Percentiles rank a stretch among this genome's conserved stretches.
phyloP scores from a whole-genome alignment of 345 rosid genomes.

The Carallia brachiata region DNA sequence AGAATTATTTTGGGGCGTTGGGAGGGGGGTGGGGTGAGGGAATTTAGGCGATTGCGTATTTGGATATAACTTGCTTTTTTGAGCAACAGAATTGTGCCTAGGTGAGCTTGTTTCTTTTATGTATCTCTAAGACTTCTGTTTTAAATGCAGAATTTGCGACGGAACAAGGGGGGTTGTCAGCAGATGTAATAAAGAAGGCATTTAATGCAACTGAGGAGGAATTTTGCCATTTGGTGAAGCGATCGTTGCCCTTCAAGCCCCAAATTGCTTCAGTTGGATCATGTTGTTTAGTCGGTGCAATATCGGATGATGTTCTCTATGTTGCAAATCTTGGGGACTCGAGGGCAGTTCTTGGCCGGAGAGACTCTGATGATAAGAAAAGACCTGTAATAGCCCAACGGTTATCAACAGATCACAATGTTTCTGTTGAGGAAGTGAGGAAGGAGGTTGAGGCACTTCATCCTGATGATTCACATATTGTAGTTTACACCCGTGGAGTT shows the following conservation, averaged over 20 bases:
- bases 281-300: slow-evolving; percentile 90
- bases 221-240: slow-evolving; percentile 73
- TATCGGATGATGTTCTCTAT: slow-evolving; percentile 62
- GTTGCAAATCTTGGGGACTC: slow-evolving; percentile 98
- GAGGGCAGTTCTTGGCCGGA: slow-evolving; percentile 84
- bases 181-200: slow-evolving; percentile 77
- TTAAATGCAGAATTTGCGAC: slow-evolving; percentile 55
- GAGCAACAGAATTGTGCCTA: not conserved
- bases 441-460: slow-evolving; percentile 94
- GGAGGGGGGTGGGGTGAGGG: no score
- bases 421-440: slow-evolving; percentile 84
- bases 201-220: slow-evolving; percentile 90
- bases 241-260: slow-evolving; percentile 57
- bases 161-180: slow-evolving; percentile 85
- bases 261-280: slow-evolving; percentile 94
- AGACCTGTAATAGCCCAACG: slow-evolving; percentile 66
- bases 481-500: slow-evolving; percentile 72
- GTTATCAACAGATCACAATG: slow-evolving; percentile 94
- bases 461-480: slow-evolving; percentile 93
- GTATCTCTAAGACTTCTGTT: not conserved
- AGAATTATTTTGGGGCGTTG: no score
- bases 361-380: slow-evolving; percentile 37
- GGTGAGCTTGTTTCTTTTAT: not conserved
- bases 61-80: not conserved
- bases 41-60: not conserved